Conservation (phyloP, 257 asterid species). For the Gentiana straminea region DNA sequence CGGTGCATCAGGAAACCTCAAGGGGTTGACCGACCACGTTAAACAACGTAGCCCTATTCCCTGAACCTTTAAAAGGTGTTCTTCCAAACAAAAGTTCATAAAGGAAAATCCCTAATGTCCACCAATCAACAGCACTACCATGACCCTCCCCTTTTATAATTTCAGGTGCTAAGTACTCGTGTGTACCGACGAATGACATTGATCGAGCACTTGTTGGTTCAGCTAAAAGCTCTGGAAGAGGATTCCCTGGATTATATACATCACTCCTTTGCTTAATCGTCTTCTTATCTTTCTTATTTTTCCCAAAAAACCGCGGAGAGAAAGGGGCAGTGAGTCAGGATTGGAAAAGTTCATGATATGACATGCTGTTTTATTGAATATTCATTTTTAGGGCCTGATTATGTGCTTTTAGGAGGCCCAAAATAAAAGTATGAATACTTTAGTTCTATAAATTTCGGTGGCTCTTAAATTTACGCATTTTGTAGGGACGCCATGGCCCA, state of each 20-base stretch:
- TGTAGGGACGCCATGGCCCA: no score
- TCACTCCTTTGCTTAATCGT: constrained; percentile 23
- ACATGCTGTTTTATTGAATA: no score
- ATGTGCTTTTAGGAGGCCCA: no score
- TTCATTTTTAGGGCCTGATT: no score
- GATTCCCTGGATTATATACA: constrained; percentile 26
- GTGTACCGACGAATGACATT: constrained; percentile 39
- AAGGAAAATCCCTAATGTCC: constrained; percentile 35
- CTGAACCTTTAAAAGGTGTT: constrained; percentile 38
- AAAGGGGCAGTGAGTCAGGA: neutral
- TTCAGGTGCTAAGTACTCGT: constrained; percentile 37
- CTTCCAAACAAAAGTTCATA: constrained; percentile 32
- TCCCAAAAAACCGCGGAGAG: constrained; percentile 30
- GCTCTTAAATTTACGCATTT: no score
- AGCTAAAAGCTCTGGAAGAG: constrained; percentile 32
- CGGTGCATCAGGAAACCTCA: constrained; percentile 33
- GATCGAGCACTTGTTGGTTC: constrained; percentile 39
- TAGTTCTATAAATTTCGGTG: no score
- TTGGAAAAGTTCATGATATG: no score
- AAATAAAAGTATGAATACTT: no score
- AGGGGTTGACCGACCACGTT: constrained; percentile 42
- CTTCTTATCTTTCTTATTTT: constrained; percentile 24
- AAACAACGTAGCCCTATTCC: constrained; percentile 35
- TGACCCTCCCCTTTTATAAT: constrained; percentile 41
- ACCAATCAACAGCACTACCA: constrained; percentile 42